Evolutionary conservation across 179 eudicot species (phyloP), one percentile per base, ranked within the genome.

Genomic region (Corrigiola litoralis): DNA sequence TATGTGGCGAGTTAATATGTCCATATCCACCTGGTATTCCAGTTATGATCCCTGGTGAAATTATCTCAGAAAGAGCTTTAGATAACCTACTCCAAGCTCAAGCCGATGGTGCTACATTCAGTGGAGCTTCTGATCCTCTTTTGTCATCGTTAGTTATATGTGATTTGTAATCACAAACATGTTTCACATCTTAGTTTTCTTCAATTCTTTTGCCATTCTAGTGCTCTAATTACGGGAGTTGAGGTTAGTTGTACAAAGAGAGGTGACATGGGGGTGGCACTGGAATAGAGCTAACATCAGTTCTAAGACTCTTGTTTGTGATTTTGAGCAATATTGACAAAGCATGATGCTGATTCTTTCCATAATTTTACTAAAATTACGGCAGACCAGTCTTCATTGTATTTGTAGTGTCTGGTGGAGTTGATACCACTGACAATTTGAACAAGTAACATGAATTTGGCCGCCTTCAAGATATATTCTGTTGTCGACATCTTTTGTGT

Each of bases 1-100:
- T 91, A 52, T 82, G 89, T 67, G 97, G 97, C 28, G 96, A 91
- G 78, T 82, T 88, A 36, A 75, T 91, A 75, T 88, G 96, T 42
- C 89, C 97, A 17, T 91, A 86, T 45, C 97, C 97, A 33, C 97
- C 97, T 1, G 97, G 97, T 25, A 86, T 91, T 29, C 96, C 97
- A 0, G 63, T 83, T 27, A 17, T 88, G 66, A 66, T 80, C 37
- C 96, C 97, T 0, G 94, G 97, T 32, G 96, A 91, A 74, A 61
- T 84, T 38, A 75, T 91, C 48, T 80, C 90, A 0, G 70, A 78
- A 56, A 40, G 28, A 52, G 79, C 85, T 10, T 44, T 91, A 63
- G 61, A 70, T 59, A 67, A 71, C 68, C 65, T 91, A 18, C 56
- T 78, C 72, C 74, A 74, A 58, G 42, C 81, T 52, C 80, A 72